A percentile compares a stretch with the other conserved stretches of the same genome.
Evolutionary conservation across 768 basidiomycete genomes (phyloP).

Genomic region (Lentinula sp.): DNA sequence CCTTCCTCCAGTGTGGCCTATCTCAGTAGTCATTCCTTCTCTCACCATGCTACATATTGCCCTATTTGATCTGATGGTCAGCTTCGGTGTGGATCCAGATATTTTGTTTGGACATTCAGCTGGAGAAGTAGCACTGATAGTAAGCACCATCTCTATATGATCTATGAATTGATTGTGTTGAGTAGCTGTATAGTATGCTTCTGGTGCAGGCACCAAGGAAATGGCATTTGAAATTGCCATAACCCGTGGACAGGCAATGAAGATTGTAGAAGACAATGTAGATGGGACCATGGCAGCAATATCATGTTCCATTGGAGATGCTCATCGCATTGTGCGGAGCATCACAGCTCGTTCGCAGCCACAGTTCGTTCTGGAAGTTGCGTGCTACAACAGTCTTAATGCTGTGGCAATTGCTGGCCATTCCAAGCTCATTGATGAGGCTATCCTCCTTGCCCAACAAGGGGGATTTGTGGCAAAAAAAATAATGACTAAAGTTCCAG

Average conservation of each 20-base stretch:
- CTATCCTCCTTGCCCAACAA: constrained; percentile 20
- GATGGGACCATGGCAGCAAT: constrained; percentile 40
- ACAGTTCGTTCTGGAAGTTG: constrained; percentile 25
- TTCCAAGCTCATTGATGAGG: constrained; percentile 18
- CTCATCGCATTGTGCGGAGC: neutral
- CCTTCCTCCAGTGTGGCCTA: constrained; percentile 20
- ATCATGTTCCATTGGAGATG: constrained; percentile 23
- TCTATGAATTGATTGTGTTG: too few relatives aligned
- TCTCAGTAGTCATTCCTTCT: constrained; percentile 32
- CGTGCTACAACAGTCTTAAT: constrained; percentile 31
- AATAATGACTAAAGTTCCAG: constrained; percentile 28
- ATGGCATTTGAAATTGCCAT: constrained; percentile 39
- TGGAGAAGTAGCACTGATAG: constrained; percentile 36
- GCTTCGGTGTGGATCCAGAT: constrained; percentile 30
- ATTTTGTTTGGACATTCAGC: constrained; percentile 40
- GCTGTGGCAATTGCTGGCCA: constrained; percentile 33
- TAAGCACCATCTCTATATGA: too few relatives aligned
- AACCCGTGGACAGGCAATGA: constrained; percentile 30
- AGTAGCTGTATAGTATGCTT: neutral
- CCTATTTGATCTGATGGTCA: constrained; percentile 31
- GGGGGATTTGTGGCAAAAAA: constrained; percentile 28
- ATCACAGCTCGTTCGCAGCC: neutral
- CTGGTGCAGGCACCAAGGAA: constrained; percentile 25
- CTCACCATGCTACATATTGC: constrained; percentile 42
- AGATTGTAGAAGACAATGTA: too few relatives aligned